A percentile compares a stretch with the other conserved stretches of the same genome.
phyloP scores from a whole-genome alignment of 306 rosid species.

The Inga leiocalycina region DNA sequence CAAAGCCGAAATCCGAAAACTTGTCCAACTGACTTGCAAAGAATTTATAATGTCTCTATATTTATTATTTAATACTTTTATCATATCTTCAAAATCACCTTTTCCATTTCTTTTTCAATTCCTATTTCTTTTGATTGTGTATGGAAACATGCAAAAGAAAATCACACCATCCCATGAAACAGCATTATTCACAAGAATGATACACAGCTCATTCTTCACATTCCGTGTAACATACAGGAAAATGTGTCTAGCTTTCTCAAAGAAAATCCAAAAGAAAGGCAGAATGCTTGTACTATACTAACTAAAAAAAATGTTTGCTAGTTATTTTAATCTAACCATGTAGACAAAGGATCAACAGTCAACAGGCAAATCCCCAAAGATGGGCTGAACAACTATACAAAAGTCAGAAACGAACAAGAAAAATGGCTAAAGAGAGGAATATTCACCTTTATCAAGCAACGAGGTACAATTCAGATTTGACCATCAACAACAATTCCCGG shows the following conservation, averaged over 20 bases:
- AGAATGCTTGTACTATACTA: background rate
- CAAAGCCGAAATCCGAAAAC: background rate
- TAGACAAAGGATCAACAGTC: slow-evolving; percentile 15
- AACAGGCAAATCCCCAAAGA: slow-evolving; percentile 15
- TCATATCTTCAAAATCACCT: too few relatives aligned
- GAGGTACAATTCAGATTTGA: background rate
- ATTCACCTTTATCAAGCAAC: background rate
- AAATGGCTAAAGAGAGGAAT: background rate
- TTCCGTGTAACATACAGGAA: background rate
- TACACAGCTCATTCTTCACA: background rate
- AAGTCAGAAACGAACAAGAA: background rate
- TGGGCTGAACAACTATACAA: slow-evolving; percentile 34
- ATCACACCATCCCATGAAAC: background rate
- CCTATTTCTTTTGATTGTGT: too few relatives aligned
- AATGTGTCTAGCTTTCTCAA: background rate
- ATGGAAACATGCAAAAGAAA: background rate
- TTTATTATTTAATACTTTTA: too few relatives aligned
- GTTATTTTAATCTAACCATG: slow-evolving; percentile 19
- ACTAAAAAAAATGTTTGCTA: slow-evolving; percentile 12
- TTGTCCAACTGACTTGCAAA: background rate
- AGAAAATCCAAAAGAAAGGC: background rate
- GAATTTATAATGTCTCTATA: background rate
- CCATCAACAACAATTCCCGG: background rate
- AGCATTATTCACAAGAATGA: background rate
- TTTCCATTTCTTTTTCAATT: too few relatives aligned